phyloP scores from a whole-genome alignment of 2,329 filamentous ascomycete genomes.

The Alternaria longipes region DNA sequence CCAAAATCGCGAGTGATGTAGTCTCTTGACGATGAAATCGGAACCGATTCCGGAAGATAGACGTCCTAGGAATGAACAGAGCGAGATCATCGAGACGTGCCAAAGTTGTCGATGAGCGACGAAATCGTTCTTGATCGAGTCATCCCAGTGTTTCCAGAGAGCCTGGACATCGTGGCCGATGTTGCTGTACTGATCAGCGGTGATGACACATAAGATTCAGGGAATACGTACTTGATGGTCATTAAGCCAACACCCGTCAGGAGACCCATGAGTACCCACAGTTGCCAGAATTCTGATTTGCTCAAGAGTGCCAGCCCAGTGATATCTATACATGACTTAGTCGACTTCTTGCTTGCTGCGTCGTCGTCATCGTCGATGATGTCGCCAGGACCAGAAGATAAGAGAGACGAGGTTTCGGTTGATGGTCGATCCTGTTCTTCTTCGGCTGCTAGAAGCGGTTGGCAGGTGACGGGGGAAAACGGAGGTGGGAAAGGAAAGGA shows the following conservation, averaged over 20 bases:
- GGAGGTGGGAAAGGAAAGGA: slow-evolving; percentile 23
- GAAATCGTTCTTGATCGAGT: slow-evolving; percentile 74
- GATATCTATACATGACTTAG: slow-evolving; percentile 86
- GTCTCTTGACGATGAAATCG: slow-evolving; percentile 84
- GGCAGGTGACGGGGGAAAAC: slow-evolving; percentile 39
- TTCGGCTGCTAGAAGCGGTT: slow-evolving; percentile 48
- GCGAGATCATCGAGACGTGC: slow-evolving; percentile 93
- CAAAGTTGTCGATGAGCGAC: slow-evolving; percentile 84
- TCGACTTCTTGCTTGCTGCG: slow-evolving; percentile 69
- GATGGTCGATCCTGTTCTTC: slow-evolving; percentile 55
- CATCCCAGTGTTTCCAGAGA: slow-evolving; percentile 87
- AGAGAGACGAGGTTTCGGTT: slow-evolving; percentile 82
- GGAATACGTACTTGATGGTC: slow-evolving; percentile 88
- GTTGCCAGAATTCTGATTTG: slow-evolving; percentile 85
- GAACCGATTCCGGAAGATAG: slow-evolving; percentile 80
- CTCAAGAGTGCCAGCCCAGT: slow-evolving; percentile 79
- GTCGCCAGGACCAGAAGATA: slow-evolving; percentile 70
- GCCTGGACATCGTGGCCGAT: slow-evolving; percentile 91
- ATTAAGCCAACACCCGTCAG: slow-evolving; percentile 93
- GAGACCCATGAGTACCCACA: slow-evolving; percentile 88
- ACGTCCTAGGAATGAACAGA: slow-evolving; percentile 85
- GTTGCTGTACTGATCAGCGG: slow-evolving; percentile 69
- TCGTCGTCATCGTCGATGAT: slow-evolving; percentile 55
- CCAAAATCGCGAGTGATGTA: slow-evolving; percentile 87
- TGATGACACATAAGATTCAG: neutral